A percentile compares a stretch with the other conserved stretches of the same genome.
These are phyloP conservation scores for Diaporthe sp. DNA, from an alignment of 2,329 filamentous ascomycete genomes.

Conservation along the genomic window DNA sequence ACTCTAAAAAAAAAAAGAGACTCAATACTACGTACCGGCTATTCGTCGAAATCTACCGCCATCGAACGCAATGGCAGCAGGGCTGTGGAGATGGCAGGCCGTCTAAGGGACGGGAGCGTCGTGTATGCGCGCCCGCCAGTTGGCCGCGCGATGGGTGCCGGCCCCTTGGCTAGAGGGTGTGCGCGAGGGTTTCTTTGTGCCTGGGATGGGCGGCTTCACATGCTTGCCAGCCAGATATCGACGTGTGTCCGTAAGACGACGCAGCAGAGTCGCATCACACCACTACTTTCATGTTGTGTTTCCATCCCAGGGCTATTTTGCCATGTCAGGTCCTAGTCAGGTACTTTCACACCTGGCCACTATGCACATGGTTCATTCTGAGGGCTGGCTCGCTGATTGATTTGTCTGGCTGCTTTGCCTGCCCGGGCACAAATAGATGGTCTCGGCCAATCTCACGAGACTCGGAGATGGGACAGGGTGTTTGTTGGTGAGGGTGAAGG, in stretches of 20 bases:
- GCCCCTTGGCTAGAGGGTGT: not conserved
- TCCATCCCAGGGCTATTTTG: not conserved
- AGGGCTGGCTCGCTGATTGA: slow-evolving; percentile 1
- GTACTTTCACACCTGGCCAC: slow-evolving; percentile 1
- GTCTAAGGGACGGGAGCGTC: not conserved
- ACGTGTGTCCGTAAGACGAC: not conserved
- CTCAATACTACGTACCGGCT: not conserved
- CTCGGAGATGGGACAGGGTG: slow-evolving; percentile 14
- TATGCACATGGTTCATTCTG: not conserved
- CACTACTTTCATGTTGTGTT: slow-evolving; percentile 11
- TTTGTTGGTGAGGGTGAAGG: not conserved
- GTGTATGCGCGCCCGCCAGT: not conserved
- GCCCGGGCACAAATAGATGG: not conserved
- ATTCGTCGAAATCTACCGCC: not conserved
- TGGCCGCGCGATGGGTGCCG: not conserved
- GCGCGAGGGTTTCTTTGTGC: not conserved
- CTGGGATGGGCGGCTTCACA: slow-evolving; percentile 2
- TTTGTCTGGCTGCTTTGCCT: slow-evolving; percentile 7
- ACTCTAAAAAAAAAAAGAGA: not conserved
- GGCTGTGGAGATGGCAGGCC: not conserved
- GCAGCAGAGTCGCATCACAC: not conserved
- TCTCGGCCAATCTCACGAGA: slow-evolving; percentile 5
- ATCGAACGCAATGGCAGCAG: not conserved
- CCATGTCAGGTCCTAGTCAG: slow-evolving; percentile 26
- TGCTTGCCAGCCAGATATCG: slow-evolving; percentile 1